These are phyloP conservation scores for Fragaria nilgerrensis DNA, from an alignment of 306 rosid genomes.

Conservation along the genomic window DNA sequence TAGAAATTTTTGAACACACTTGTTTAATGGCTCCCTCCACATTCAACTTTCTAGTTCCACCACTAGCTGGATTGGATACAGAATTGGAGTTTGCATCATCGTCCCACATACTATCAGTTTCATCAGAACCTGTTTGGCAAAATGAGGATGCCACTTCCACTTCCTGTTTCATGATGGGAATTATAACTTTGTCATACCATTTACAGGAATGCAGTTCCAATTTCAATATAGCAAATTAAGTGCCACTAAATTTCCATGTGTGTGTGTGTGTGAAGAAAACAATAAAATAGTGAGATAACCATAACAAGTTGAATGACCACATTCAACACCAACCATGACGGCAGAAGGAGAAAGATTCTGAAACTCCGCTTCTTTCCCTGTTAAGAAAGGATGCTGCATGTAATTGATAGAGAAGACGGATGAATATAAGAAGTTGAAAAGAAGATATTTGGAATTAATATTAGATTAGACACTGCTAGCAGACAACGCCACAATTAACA, in stretches of 20 bases:
- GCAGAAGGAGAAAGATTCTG: slow-evolving; percentile 29
- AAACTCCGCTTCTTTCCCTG: slow-evolving; percentile 49
- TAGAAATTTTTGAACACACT: neutral
- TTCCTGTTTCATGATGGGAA: neutral
- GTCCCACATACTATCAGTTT: neutral
- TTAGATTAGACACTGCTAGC: neutral
- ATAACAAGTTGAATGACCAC: slow-evolving; percentile 6
- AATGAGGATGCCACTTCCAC: neutral
- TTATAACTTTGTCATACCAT: neutral
- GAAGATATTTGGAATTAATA: neutral
- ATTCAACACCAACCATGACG: slow-evolving; percentile 52
- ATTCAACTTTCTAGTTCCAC: neutral
- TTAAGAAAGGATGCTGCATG: slow-evolving; percentile 90
- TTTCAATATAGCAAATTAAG: slow-evolving; percentile 3
- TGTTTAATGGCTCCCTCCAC: neutral
- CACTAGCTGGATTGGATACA: neutral
- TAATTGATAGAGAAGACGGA: slow-evolving; percentile 16
- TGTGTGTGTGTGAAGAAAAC: neutral
- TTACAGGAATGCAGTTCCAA: neutral
- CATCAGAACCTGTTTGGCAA: neutral
- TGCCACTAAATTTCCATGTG: slow-evolving; percentile 9
- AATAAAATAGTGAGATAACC: slow-evolving; percentile 5
- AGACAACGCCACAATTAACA: neutral
- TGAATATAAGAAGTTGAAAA: slow-evolving; percentile 19
- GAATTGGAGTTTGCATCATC: neutral